Conservation (phyloP, 441 rosid species). For the Erodium trifolium region DNA sequence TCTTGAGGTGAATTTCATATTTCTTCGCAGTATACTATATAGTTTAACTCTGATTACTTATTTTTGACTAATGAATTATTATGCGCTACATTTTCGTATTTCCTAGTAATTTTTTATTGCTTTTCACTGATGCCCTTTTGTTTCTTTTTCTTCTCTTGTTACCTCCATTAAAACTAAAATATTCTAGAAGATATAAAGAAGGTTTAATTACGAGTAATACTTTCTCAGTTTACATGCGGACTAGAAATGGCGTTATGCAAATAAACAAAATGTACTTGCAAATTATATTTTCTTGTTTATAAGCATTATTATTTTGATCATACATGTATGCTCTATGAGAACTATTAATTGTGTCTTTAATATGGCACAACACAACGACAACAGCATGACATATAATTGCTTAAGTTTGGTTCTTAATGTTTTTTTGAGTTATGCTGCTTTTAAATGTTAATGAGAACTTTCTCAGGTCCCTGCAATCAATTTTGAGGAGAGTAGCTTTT, state of each 20-base stretch:
- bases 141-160: neutral
- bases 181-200: neutral
- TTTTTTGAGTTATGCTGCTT: slow-evolving; percentile 3
- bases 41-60: neutral
- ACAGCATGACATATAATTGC: neutral
- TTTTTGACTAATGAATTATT: neutral
- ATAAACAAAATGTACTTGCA: neutral
- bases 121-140: neutral
- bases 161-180: neutral
- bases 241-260: neutral
- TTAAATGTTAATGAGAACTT: slow-evolving; percentile 7
- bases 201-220: neutral
- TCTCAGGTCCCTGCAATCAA: slow-evolving; percentile 60
- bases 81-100: neutral
- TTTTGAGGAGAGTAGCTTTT: slow-evolving; percentile 42
- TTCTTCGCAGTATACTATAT: neutral
- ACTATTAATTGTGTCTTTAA: neutral
- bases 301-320: neutral
- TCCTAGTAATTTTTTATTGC: neutral
- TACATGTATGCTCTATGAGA: neutral
- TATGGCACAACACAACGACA: neutral
- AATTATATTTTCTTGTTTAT: neutral
- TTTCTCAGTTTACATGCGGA: neutral
- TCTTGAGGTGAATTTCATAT: slow-evolving; percentile 50
- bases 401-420: neutral